Base-by-base conservation (phyloP, 2,329 filamentous ascomycete species). In the Colletotrichum acutatum region DNA sequence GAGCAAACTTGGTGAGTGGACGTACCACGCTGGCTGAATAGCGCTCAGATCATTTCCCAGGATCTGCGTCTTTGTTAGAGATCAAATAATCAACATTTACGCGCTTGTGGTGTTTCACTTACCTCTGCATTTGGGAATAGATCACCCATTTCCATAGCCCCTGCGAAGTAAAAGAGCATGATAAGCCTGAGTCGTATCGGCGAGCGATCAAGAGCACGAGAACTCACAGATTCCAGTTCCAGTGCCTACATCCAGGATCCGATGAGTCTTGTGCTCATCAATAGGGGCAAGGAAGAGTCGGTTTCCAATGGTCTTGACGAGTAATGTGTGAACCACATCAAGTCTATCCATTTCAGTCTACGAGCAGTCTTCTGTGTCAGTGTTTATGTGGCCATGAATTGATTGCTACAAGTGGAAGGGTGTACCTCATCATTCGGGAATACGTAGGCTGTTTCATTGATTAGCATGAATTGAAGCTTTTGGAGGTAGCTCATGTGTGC, bases 241-340 rank as follows among this genome's bases (percentile, higher is more conserved):
- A 0, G 83, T 85, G 30, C 84, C 84, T 9, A 86, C 78, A 65
- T 86, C 85, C 0, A 86, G 78, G 11, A 86, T 79, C 8, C 77
- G 77, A 1, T 79, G 79, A 7, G 78, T 77, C 30, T 77, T 78
- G 7, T 77, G 76, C n/a, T 82, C 66, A 7, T 71, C 59, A 26
- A 82, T 74, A 8, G 80, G 80, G 1, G 81, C 68, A 16, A 61
- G 26, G 34, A 59, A 67, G 1, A 71, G 63, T 30, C 57, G 58
- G 16, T 54, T 34, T 14, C 57, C 64, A 14, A 71, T 34, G 7
- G 58, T 49, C 24, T 66, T 59, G 14, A 67, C 52, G 9, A 60
- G 60, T n/a, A 71, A 53, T 8, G 26, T 53, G 57, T 71, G 68
- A 16, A 57, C 37, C 37, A 71, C 32, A 30, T 66, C 62, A 3